These are phyloP conservation scores for Xylariales sp. DNA, from an alignment of 2,329 filamentous ascomycete genomes.

Conservation along the genomic window DNA sequence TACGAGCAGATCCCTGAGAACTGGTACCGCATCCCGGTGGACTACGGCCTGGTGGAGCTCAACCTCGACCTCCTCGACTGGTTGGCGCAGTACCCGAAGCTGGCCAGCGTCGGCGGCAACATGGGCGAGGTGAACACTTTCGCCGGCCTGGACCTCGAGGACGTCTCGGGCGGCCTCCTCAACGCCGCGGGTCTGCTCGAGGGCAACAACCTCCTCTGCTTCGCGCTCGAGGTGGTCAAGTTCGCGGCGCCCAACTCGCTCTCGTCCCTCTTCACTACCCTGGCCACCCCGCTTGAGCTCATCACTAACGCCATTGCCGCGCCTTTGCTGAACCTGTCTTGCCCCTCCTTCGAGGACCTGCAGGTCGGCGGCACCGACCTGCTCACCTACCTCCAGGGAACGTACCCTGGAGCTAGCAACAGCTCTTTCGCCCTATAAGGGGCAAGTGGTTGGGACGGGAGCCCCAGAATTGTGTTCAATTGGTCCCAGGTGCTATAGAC, in stretches of 20 bases:
- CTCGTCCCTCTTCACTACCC: not conserved
- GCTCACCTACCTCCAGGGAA: constrained; percentile 9
- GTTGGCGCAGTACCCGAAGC: constrained; percentile 15
- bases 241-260: not conserved
- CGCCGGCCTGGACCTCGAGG: constrained; percentile 15
- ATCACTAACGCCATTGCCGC: not conserved
- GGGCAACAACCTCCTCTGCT: constrained; percentile 31
- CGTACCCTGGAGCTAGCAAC: constrained; percentile 12
- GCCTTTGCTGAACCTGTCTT: not conserved
- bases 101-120: constrained; percentile 21
- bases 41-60: not conserved
- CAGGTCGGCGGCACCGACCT: constrained; percentile 17
- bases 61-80: constrained; percentile 1
- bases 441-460: not conserved
- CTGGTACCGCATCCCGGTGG: constrained; percentile 4
- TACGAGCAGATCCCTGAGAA: constrained; percentile 36
- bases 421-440: constrained; percentile 11
- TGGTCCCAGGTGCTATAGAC: not conserved
- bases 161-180: constrained; percentile 21
- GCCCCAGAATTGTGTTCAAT: not conserved
- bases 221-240: not conserved
- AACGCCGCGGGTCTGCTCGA: constrained; percentile 15
- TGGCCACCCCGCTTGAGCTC: not conserved
- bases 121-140: constrained; percentile 21
- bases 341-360: constrained; percentile 20